Percentiles rank a stretch among this genome's conserved stretches.
phyloP scores from a whole-genome alignment of 2,329 filamentous ascomycete genomes.

The Emmonsiellopsis sp. region DNA sequence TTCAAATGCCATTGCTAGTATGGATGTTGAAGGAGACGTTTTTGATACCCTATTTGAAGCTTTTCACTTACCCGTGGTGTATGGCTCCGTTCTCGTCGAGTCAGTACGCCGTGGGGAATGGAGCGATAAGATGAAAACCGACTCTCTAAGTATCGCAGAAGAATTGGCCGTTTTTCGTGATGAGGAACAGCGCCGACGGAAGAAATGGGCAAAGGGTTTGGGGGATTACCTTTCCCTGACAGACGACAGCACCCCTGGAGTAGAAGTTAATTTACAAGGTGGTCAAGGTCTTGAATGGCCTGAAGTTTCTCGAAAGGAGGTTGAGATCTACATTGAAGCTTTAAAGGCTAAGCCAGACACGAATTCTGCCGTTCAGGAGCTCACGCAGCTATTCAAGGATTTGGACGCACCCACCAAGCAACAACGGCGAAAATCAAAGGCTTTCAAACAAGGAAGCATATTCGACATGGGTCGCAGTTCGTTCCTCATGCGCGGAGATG shows the following conservation, averaged over 20 bases:
- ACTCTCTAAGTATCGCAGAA: conserved; percentile 80
- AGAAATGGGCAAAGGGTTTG: conserved; percentile 82
- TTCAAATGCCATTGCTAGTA: conserved; percentile 60
- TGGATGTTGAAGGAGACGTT: conserved; percentile 68
- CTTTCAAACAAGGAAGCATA: conserved; percentile 93
- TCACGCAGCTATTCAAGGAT: conserved; percentile 68
- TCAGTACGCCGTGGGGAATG: conserved; percentile 80
- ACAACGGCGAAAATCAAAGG: conserved; percentile 77
- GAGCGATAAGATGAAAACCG: conserved; percentile 79
- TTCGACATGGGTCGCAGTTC: conserved; percentile 88
- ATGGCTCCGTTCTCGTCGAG: conserved; percentile 81
- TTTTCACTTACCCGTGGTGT: conserved; percentile 76
- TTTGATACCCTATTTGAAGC: conserved; percentile 75
- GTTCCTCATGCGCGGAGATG: conserved; percentile 76
- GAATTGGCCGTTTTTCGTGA: conserved; percentile 89
- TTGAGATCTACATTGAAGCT: conserved; percentile 62
- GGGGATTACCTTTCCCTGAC: conserved; percentile 60
- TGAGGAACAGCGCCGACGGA: conserved; percentile 79
- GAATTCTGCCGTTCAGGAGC: conserved; percentile 57
- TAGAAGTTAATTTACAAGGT: conserved; percentile 78
- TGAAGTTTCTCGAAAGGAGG: conserved; percentile 61
- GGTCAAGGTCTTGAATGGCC: conserved; percentile 72
- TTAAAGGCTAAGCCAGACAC: conserved; percentile 60
- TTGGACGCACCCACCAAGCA: conserved; percentile 75
- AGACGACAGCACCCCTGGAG: conserved; percentile 61